Conservation (phyloP, 352 stramenopile species). For the Globisporangium cederbergense region DNA sequence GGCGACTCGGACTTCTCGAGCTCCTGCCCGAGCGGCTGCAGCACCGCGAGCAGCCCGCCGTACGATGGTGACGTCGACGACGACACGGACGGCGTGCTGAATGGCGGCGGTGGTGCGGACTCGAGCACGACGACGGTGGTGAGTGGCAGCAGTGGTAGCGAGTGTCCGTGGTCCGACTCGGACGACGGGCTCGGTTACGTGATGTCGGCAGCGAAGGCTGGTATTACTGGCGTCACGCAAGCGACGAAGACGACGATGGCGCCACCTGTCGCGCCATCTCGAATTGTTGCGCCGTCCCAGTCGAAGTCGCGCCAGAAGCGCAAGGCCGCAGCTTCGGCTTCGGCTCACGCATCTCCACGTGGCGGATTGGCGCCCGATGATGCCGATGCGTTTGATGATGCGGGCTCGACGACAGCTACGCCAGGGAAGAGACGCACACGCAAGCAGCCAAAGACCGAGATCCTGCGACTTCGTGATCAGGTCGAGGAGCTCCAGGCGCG, state of each 20-base stretch:
- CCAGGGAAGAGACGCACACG: slow-evolving; percentile 8
- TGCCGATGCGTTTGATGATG: background rate
- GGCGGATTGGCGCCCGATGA: background rate
- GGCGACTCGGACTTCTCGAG: background rate
- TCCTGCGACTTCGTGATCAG: slow-evolving; percentile 12
- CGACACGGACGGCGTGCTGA: background rate
- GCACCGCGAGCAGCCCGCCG: background rate
- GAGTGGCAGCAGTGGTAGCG: slow-evolving; percentile 7
- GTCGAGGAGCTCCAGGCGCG: slow-evolving; percentile 14
- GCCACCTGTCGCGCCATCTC: background rate
- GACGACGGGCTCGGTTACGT: slow-evolving; percentile 1
- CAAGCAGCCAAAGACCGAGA: slow-evolving; percentile 14
- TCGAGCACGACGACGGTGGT: background rate
- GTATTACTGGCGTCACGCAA: background rate
- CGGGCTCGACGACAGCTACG: background rate
- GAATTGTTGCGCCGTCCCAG: background rate
- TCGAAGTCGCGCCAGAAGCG: slow-evolving; percentile 5
- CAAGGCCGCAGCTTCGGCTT: slow-evolving; percentile 6
- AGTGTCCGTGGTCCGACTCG: slow-evolving; percentile 10
- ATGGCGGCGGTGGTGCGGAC: background rate
- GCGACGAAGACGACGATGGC: background rate
- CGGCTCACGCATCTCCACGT: background rate
- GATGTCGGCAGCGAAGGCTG: background rate
- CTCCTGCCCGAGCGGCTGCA: slow-evolving; percentile 2
- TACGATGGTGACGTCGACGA: slow-evolving; percentile 2